Evolutionary conservation across 2,329 filamentous ascomycete species (phyloP).

Genomic region (Nothophaeocryptopus gaeumannii): DNA sequence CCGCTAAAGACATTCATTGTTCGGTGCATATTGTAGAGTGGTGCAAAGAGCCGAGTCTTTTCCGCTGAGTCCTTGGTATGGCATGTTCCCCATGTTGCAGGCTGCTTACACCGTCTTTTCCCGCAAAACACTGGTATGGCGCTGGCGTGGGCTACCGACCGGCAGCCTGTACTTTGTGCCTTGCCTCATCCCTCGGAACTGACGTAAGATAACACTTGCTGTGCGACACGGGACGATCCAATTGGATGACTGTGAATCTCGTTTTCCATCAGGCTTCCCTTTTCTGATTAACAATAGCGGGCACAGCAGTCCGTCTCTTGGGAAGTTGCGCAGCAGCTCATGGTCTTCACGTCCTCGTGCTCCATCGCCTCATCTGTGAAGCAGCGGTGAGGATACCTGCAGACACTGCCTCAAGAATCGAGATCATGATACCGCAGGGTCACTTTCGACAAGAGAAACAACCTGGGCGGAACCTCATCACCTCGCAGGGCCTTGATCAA

Average conservation of each 20-base stretch:
- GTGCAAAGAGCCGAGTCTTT: neutral
- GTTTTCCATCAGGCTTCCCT: too few relatives aligned
- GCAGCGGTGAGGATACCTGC: too few relatives aligned
- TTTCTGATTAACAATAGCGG: too few relatives aligned
- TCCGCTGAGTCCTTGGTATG: neutral
- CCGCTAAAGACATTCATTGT: neutral
- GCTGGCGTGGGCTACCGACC: neutral
- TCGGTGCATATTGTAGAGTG: neutral
- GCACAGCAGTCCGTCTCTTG: too few relatives aligned
- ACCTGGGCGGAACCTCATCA: too few relatives aligned
- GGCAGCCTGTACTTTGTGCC: slow-evolving; percentile 10
- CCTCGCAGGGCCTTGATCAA: too few relatives aligned
- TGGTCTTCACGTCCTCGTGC: too few relatives aligned
- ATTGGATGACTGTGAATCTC: neutral
- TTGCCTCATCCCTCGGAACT: slow-evolving; percentile 3
- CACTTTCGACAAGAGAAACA: too few relatives aligned
- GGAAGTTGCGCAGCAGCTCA: too few relatives aligned
- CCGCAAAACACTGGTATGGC: neutral
- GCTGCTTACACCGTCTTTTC: slow-evolving; percentile 8
- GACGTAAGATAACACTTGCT: neutral
- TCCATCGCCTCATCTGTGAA: too few relatives aligned
- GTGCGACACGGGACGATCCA: slow-evolving; percentile 1
- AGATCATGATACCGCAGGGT: too few relatives aligned
- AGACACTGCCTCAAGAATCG: too few relatives aligned
- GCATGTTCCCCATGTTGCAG: neutral